A percentile compares a stretch with the other conserved stretches of the same genome.
These are phyloP conservation scores for Tuber calosporum DNA, from an alignment of 495 filamentous ascomycete genomes.

Conservation along the genomic window DNA sequence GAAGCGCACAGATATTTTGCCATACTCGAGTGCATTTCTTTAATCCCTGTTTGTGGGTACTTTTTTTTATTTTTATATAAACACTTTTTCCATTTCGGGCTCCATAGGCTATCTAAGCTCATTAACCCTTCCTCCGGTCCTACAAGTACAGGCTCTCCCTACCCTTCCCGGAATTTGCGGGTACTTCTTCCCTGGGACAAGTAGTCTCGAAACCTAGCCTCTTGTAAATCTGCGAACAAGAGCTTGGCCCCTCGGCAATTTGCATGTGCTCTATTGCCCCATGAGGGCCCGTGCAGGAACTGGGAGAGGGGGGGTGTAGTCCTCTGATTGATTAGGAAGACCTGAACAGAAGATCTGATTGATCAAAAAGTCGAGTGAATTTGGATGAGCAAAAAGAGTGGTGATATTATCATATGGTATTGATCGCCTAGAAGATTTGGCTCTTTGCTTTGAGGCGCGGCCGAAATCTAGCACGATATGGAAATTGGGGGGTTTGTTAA, in stretches of 20 bases:
- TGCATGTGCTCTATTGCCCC: neutral
- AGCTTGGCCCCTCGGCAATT: neutral
- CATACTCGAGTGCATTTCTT: no score
- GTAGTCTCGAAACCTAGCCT: neutral
- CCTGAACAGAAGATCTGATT: neutral
- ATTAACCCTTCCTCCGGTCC: no score
- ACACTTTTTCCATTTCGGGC: no score
- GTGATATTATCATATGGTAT: no score
- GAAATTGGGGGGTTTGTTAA: neutral
- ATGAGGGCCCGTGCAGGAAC: neutral
- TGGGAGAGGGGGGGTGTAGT: neutral
- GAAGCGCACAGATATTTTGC: no score
- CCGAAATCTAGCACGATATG: neutral
- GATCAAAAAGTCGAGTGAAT: neutral
- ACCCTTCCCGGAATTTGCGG: no score
- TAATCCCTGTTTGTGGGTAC: no score
- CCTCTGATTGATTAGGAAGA: neutral
- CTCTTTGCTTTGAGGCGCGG: neutral
- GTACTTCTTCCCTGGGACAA: neutral
- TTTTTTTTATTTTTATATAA: no score
- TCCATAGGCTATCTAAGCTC: no score
- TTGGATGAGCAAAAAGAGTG: neutral
- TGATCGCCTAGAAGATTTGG: neutral
- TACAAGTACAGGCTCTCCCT: no score
- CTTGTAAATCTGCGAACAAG: neutral